Base-by-base conservation (phyloP, 2,329 filamentous ascomycete species). In the Huntiella abstrusa region DNA sequence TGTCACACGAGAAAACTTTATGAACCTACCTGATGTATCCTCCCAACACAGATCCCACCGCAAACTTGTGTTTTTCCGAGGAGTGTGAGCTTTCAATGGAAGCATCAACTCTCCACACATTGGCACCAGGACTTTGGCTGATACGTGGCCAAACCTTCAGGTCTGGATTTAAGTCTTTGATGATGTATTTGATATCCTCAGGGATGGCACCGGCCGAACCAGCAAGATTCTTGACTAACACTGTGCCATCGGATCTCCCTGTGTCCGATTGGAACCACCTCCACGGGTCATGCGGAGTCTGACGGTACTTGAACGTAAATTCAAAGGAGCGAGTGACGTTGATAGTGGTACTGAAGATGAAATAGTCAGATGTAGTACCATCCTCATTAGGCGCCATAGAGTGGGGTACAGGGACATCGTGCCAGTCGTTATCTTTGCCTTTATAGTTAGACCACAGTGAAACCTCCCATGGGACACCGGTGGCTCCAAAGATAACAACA, bases 291-390 rank as follows among this genome's bases (percentile, higher is more conserved):
- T 67, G 57, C 19, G 60, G 55, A 4, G 58, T 59, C 41, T 67
- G 62, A 19, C 80, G 71, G 55, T 81, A 85, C 49, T 80, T 84
- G 50, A 85, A 56, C 0, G 83, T 87, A 56, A 87, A 88, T 2
- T 43, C 28, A 33, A 51, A 52, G 11, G 22, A 15, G 6, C 12
- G 45, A 12, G 33, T 15, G 34, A 22, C 36, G 4, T 37, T 19
- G 16, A 50, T 11, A 11, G 44, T 35, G 28, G 45, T 47, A 13
- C 32, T 45, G 44, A 52, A 55, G 7, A 43, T 39, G 12, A 46
- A 12, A 36, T 41, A 5, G n/a, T 13, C 10, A 8, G 33, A 6
- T n/a, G 41, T 37, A 7, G 11, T 11, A 10, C 38, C 34, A 38
- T 33, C 13, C 15, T 44, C 32, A 43, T 19, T 50, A 51, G 19